phyloP scores from a whole-genome alignment of 768 basidiomycete genomes.

The Cytidiella melzeri region DNA sequence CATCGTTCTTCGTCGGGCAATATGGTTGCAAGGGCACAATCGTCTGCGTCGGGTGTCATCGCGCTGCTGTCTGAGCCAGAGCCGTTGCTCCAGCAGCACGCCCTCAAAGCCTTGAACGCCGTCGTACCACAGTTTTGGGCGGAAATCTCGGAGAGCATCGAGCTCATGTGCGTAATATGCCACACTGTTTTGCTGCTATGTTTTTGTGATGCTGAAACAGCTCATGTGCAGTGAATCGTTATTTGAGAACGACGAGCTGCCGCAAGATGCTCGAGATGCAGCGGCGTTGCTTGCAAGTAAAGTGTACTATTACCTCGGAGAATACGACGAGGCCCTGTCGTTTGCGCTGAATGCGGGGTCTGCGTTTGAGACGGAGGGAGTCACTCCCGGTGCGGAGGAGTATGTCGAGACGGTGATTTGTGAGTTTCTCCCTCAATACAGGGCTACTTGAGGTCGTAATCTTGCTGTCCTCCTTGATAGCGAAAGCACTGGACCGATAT shows the following conservation, averaged over 20 bases:
- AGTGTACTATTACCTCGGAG: slow-evolving; percentile 94
- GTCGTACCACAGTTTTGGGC: slow-evolving; percentile 97
- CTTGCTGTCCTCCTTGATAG: slow-evolving; percentile 38
- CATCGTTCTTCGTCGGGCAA: neutral
- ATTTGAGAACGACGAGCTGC: slow-evolving; percentile 77
- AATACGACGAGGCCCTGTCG: slow-evolving; percentile 91
- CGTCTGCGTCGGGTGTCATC: slow-evolving; percentile 85
- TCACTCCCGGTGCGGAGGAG: slow-evolving; percentile 62
- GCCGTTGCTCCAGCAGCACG: slow-evolving; percentile 83
- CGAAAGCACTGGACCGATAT: slow-evolving; percentile 94
- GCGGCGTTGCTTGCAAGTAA: slow-evolving; percentile 96
- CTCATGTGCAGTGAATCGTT: slow-evolving; percentile 67
- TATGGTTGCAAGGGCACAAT: slow-evolving; percentile 71
- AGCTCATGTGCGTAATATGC: slow-evolving; percentile 62
- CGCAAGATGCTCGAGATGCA: slow-evolving; percentile 65
- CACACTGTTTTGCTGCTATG: neutral
- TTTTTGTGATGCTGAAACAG: slow-evolving; percentile 2
- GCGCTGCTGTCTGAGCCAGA: slow-evolving; percentile 89
- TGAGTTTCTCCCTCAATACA: slow-evolving; percentile 38
- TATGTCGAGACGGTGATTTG: slow-evolving; percentile 94
- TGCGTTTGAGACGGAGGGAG: slow-evolving; percentile 75
- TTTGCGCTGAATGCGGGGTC: slow-evolving; percentile 89
- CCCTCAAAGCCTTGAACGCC: slow-evolving; percentile 72
- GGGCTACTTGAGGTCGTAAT: neutral
- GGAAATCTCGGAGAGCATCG: slow-evolving; percentile 94